Percentiles rank a stretch among this genome's conserved stretches.
phyloP scores from a whole-genome alignment of 805 yeast genomes.

The Kodamaea neixiangensis region DNA sequence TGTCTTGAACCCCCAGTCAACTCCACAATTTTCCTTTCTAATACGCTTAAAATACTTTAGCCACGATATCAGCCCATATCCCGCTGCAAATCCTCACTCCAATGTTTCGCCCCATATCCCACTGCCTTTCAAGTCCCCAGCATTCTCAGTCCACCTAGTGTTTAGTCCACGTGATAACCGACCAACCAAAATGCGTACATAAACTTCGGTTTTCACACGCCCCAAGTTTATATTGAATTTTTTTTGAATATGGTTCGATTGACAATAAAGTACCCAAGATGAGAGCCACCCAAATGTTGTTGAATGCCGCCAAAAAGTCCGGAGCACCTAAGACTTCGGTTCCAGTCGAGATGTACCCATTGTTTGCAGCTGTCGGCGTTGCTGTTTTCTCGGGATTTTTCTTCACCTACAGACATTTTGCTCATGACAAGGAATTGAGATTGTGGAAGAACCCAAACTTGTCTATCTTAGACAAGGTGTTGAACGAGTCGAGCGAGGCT shows the following conservation, averaged over 20 bases:
- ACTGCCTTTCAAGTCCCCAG: not conserved
- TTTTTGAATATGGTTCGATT: conserved; percentile 11
- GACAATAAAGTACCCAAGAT: conserved; percentile 20
- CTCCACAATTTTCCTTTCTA: no score
- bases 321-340: conserved; percentile 19
- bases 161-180: conserved; percentile 10
- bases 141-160: not conserved
- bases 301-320: conserved; percentile 41
- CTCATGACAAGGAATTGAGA: conserved; percentile 46
- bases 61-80: no score
- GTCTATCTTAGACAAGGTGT: conserved; percentile 43
- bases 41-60: no score
- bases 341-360: conserved; percentile 50
- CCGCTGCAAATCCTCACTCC: not conserved
- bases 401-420: conserved; percentile 51
- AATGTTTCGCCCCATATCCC: not conserved
- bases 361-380: conserved; percentile 46
- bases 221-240: conserved; percentile 1
- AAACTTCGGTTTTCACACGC: conserved; percentile 1
- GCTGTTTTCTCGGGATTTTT: conserved; percentile 39
- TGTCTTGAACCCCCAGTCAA: no score
- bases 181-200: conserved; percentile 15
- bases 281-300: conserved; percentile 43
- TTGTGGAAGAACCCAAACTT: conserved; percentile 48
- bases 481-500: conserved; percentile 32